Percentiles rank a stretch among this genome's conserved stretches.
These are phyloP conservation scores for Carex kokanica DNA, from an alignment of 176 grass and related monocot genomes.

Conservation along the genomic window DNA sequence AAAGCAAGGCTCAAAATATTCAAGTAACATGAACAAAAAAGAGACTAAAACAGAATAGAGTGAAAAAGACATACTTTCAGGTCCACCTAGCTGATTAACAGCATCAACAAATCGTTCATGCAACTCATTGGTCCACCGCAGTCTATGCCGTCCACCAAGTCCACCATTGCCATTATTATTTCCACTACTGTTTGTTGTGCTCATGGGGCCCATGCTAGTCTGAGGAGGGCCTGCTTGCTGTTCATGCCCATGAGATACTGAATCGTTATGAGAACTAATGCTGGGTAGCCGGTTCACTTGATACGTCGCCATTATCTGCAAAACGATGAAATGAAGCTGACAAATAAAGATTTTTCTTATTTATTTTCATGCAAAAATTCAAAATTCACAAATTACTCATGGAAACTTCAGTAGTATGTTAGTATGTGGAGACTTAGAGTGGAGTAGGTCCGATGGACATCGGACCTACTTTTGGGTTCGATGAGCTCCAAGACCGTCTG, in stretches of 20 bases:
- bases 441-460: too few species aligned
- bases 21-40: not conserved
- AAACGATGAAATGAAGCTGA: not conserved
- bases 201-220: slow-evolving; percentile 29
- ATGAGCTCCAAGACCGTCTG: too few species aligned
- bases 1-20: not conserved
- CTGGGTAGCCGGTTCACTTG: slow-evolving; percentile 31
- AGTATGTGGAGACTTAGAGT: not conserved
- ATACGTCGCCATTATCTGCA: slow-evolving; percentile 30
- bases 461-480: too few species aligned
- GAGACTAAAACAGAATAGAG: not conserved
- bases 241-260: slow-evolving; percentile 16
- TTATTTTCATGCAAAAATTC: not conserved
- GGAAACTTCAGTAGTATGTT: not conserved
- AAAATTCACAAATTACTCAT: not conserved
- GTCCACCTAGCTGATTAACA: slow-evolving; percentile 86
- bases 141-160: slow-evolving; percentile 60
- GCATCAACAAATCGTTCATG: slow-evolving; percentile 92
- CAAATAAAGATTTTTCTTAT: slow-evolving; percentile 3
- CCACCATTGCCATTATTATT: slow-evolving; percentile 2
- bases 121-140: slow-evolving; percentile 92
- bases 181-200: slow-evolving; percentile 31
- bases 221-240: slow-evolving; percentile 45
- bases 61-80: slow-evolving; percentile 66
- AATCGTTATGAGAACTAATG: slow-evolving; percentile 18